A percentile compares a stretch with the other conserved stretches of the same genome.
These are phyloP conservation scores for Irpex sp. DNA, from an alignment of 1,284 basidiomycete species.

Conservation along the genomic window DNA sequence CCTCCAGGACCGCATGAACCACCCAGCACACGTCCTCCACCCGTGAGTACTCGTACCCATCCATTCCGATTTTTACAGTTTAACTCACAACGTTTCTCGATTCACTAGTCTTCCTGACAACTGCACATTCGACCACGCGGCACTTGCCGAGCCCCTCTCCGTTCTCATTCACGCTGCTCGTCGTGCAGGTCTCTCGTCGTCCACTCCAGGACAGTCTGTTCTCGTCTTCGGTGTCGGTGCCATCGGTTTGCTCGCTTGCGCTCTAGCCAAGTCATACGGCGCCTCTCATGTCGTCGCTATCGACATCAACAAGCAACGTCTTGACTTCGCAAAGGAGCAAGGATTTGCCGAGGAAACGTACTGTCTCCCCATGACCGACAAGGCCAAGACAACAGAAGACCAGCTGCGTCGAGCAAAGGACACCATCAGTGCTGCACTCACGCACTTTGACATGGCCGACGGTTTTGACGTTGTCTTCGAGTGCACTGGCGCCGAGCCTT, in stretches of 20 bases:
- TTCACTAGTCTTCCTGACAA: slow-evolving; percentile 67
- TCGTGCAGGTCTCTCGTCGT: slow-evolving; percentile 46
- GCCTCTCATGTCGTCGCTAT: slow-evolving; percentile 73
- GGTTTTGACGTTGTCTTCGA: slow-evolving; percentile 94
- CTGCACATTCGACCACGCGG: slow-evolving; percentile 75
- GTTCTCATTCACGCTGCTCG: slow-evolving; percentile 84
- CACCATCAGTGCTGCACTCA: slow-evolving; percentile 49
- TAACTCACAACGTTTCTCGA: background rate
- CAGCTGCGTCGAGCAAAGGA: slow-evolving; percentile 67
- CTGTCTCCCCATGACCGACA: slow-evolving; percentile 54
- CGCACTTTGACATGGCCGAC: slow-evolving; percentile 57
- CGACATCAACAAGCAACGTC: slow-evolving; percentile 80
- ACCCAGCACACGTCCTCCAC: slow-evolving; percentile 82
- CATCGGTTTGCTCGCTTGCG: slow-evolving; percentile 86
- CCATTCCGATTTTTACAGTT: background rate
- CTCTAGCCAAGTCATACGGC: slow-evolving; percentile 71
- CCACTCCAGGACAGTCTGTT: slow-evolving; percentile 34
- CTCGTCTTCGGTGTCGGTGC: slow-evolving; percentile 91
- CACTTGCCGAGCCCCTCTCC: slow-evolving; percentile 88
- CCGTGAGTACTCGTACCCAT: slow-evolving; percentile 53
- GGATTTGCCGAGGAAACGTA: slow-evolving; percentile 77
- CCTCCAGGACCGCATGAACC: slow-evolving; percentile 84
- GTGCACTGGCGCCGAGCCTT: slow-evolving; percentile 91
- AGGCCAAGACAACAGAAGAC: slow-evolving; percentile 55
- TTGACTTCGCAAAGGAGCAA: slow-evolving; percentile 71